phyloP scores from a whole-genome alignment of 2,329 filamentous ascomycete species.

The Chaetomium sp. region DNA sequence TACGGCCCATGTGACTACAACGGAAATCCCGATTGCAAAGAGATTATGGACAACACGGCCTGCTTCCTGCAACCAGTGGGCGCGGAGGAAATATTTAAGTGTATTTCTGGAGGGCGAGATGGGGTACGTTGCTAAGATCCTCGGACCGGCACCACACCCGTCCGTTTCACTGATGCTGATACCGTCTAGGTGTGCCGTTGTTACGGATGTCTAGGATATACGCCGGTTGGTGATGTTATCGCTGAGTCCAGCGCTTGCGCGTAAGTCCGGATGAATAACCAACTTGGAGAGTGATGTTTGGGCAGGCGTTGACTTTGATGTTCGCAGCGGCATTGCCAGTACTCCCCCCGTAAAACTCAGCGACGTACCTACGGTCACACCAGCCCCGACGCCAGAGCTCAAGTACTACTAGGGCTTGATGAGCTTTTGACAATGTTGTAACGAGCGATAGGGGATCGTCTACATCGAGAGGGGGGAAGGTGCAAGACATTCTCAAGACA shows the following conservation, averaged over 20 bases:
- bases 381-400: background rate
- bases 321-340: conserved; percentile 1
- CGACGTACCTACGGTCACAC: conserved; percentile 5
- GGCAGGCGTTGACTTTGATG: background rate
- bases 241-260: conserved; percentile 27
- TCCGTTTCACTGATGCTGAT: background rate
- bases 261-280: conserved; percentile 12
- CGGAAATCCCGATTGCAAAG: conserved; percentile 27
- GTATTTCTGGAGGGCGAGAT: conserved; percentile 25
- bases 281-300: background rate
- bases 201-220: conserved; percentile 28
- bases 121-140: conserved; percentile 14
- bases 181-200: conserved; percentile 25
- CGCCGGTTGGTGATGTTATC: conserved; percentile 22
- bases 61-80: conserved; percentile 28
- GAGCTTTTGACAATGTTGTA: too few species aligned
- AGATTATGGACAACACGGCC: conserved; percentile 32
- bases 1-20: conserved; percentile 31
- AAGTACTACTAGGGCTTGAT: background rate
- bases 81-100: conserved; percentile 26
- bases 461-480: background rate
- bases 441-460: background rate
- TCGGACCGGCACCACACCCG: background rate
- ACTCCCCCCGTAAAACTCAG: conserved; percentile 8
- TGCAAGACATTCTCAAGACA: background rate